These are phyloP conservation scores for Austropuccinia psidii DNA, from an alignment of 1,284 basidiomycete species.

Conservation along the genomic window DNA sequence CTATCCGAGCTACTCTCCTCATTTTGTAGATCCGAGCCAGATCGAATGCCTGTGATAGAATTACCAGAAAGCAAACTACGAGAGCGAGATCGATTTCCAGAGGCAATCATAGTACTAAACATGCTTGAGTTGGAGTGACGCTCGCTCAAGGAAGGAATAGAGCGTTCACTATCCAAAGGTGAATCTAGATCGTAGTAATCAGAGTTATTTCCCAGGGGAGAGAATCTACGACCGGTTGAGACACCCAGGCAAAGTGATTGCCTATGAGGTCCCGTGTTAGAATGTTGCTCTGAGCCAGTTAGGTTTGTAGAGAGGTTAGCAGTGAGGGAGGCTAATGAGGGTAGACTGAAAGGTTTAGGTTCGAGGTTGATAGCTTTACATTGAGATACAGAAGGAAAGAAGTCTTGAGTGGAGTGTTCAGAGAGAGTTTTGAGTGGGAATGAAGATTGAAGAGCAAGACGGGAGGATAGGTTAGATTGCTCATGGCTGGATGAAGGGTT, in stretches of 20 bases:
- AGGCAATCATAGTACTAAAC: conserved; percentile 15
- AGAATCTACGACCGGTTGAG: conserved; percentile 17
- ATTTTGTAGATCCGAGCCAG: neutral
- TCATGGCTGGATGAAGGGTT: too few relatives aligned
- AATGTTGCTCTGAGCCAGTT: neutral
- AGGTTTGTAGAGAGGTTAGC: neutral
- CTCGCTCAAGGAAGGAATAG: neutral
- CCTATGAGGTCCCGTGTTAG: conserved; percentile 12
- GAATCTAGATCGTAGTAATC: conserved; percentile 19
- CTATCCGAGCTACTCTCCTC: conserved; percentile 30
- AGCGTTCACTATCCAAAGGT: conserved; percentile 8
- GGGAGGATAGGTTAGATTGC: too few relatives aligned
- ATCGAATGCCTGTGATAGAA: neutral
- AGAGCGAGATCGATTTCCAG: conserved; percentile 14
- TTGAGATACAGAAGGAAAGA: neutral
- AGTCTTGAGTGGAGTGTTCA: neutral
- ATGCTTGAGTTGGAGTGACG: neutral
- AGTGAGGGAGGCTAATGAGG: conserved; percentile 22
- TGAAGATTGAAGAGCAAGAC: neutral
- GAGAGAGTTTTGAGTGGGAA: neutral
- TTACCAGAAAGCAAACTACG: conserved; percentile 1
- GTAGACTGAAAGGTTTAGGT: conserved; percentile 25
- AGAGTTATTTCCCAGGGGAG: conserved; percentile 1
- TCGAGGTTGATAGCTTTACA: neutral
- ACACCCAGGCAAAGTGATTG: neutral